Base-by-base conservation (phyloP, 2,329 filamentous ascomycete genomes). In the Sphaceloma murrayae region DNA sequence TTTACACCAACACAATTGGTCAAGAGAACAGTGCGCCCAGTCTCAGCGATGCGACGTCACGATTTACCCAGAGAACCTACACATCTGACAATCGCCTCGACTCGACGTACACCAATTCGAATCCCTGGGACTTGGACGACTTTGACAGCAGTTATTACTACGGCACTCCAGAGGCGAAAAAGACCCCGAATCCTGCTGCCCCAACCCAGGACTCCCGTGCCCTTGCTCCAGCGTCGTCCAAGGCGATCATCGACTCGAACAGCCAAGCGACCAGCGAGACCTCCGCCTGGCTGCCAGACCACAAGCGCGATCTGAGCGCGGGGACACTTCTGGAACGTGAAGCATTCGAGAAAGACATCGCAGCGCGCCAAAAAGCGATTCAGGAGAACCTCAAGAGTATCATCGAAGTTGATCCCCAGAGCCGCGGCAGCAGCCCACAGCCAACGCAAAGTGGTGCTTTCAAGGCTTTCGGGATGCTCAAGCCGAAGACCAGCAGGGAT, bases 271-370 rank as follows among this genome's bases (percentile, higher is more conserved):
- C 4, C 30, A 38, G 32, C 24, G 42, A 46, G 10, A 29, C 30
- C n/a, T 50, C 49, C 13, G 47, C 36, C 10, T 43, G 46, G 19
- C 46, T 48, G 14, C 40, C 46, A 8, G 53, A 54, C 16, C 72
- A 75, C 49, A 65, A 62, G 18, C 64, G 72, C 29, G 62, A 67
- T 46, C 61, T 62, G 38, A 74, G 71, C 54, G 67, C 65, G 4
- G 70, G 69, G 32, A 72, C 67, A 9, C 65, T 71, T 34, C 66
- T 69, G 19, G 77, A 80, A 43, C 70, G 73, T 3, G 77, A 85
- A 43, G 82, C 85, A 19, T 87, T 88, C 56, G 78, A 80, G 13
- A 77, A 72, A 43, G 80, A 86, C 54, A 70, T 88, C 29, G 82
- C 81, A 2, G 74, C 79, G 51, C 76, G 82, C 11, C 77, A 82